Evolutionary conservation across 2,329 filamentous ascomycete genomes (phyloP).

Genomic region (Aspergillus proliferans): DNA sequence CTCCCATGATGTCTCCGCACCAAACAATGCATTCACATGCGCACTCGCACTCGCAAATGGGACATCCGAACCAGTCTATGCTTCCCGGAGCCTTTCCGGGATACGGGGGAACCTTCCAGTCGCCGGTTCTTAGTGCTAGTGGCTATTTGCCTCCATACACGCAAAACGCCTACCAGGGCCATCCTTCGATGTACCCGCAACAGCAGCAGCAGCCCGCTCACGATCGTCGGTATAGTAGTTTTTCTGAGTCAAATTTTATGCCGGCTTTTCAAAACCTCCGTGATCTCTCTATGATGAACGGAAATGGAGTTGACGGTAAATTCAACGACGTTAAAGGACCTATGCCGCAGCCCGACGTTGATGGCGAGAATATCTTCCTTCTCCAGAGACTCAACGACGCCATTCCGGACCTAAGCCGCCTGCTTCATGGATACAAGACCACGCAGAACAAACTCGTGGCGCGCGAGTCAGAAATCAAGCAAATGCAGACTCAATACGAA

Average conservation of each 20-base stretch:
- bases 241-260: slow-evolving; percentile 25
- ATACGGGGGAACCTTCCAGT: background rate
- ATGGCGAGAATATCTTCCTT: slow-evolving; percentile 34
- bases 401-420: slow-evolving; percentile 42
- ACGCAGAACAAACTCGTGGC: slow-evolving; percentile 46
- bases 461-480: slow-evolving; percentile 45
- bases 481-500: slow-evolving; percentile 45
- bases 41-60: slow-evolving; percentile 16
- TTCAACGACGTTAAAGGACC: slow-evolving; percentile 14
- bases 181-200: background rate
- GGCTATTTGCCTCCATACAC: slow-evolving; percentile 29
- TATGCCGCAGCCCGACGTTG: slow-evolving; percentile 23
- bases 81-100: slow-evolving; percentile 15
- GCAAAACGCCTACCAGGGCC: slow-evolving; percentile 16
- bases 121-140: slow-evolving; percentile 2
- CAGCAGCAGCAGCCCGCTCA: slow-evolving; percentile 16
- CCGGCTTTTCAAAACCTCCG: slow-evolving; percentile 27
- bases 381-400: slow-evolving; percentile 41
- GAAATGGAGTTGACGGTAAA: background rate
- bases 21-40: slow-evolving; percentile 1
- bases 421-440: slow-evolving; percentile 44
- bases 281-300: slow-evolving; percentile 20
- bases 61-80: slow-evolving; percentile 19
- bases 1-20: slow-evolving; percentile 30
- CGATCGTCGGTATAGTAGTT: slow-evolving; percentile 24